Percentiles rank a stretch among this genome's conserved stretches.
Conservation (phyloP, 345 rosid species). For the Corchorus capsularis region DNA sequence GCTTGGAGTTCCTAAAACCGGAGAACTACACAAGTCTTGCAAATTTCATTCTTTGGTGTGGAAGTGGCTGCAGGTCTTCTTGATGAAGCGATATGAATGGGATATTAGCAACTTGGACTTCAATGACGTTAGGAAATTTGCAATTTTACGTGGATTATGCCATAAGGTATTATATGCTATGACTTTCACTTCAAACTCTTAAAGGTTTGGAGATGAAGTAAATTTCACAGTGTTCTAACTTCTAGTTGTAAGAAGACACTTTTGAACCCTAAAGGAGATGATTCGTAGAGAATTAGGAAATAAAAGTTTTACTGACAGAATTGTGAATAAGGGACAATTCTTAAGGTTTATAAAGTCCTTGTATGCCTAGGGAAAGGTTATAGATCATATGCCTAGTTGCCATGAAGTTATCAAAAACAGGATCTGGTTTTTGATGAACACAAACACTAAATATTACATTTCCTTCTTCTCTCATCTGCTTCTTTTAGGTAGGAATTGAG, state of each 20-base stretch:
- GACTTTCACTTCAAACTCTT: neutral
- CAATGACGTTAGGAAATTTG: constrained; percentile 89
- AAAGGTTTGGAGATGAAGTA: constrained; percentile 16
- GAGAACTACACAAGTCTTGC: constrained; percentile 43
- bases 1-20: constrained; percentile 76
- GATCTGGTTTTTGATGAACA: constrained; percentile 11
- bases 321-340: constrained; percentile 4
- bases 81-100: constrained; percentile 92
- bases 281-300: neutral
- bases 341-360: neutral
- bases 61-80: constrained; percentile 87
- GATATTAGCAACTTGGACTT: constrained; percentile 73
- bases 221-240: neutral
- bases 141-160: constrained; percentile 88
- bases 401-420: neutral
- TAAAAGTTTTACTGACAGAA: constrained; percentile 5
- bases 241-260: neutral
- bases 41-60: constrained; percentile 71
- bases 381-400: neutral
- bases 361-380: neutral
- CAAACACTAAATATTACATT: constrained; percentile 15
- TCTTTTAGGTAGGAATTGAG: constrained; percentile 87
- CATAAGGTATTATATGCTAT: constrained; percentile 69
- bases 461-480: neutral
- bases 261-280: neutral